Conservation (phyloP, 2,329 filamentous ascomycete species). For the Calonectria henricotiae region DNA sequence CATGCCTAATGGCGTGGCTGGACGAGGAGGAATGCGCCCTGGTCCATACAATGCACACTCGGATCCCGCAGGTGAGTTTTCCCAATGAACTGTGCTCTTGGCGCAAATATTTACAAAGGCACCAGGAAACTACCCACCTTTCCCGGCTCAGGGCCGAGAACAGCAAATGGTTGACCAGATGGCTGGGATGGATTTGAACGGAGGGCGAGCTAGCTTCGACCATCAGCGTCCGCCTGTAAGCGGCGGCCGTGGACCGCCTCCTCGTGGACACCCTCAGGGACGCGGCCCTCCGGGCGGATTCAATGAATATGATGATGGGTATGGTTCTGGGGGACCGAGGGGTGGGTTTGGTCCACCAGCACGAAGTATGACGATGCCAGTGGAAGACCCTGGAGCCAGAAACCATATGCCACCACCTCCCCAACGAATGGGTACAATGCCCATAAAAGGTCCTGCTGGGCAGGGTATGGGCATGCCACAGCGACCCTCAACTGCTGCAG, state of each 20-base stretch:
- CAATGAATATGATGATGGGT: constrained; percentile 52
- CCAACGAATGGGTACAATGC: constrained; percentile 63
- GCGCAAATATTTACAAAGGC: constrained; percentile 37
- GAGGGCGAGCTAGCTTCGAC: constrained; percentile 51
- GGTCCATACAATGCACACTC: constrained; percentile 61
- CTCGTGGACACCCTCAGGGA: constrained; percentile 53
- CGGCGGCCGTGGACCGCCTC: constrained; percentile 50
- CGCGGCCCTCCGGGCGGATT: constrained; percentile 54
- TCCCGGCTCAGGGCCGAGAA: constrained; percentile 49
- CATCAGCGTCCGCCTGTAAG: constrained; percentile 49
- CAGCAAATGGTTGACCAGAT: constrained; percentile 57
- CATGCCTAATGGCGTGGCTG: constrained; percentile 52
- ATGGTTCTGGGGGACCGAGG: constrained; percentile 48
- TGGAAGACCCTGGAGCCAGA: constrained; percentile 63
- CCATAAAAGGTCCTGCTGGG: constrained; percentile 65
- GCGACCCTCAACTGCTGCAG: constrained; percentile 71
- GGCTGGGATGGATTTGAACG: constrained; percentile 58
- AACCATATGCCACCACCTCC: constrained; percentile 57
- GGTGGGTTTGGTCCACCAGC: constrained; percentile 68
- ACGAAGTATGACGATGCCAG: constrained; percentile 77
- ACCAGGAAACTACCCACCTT: constrained; percentile 45
- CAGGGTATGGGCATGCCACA: constrained; percentile 65
- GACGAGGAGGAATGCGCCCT: constrained; percentile 61
- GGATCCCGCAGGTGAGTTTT: constrained; percentile 62
- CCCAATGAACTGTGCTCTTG: not conserved